Evolutionary conservation across 306 rosid species (phyloP), one percentile per base, ranked within the genome.

Genomic region (Vigna angularis): DNA sequence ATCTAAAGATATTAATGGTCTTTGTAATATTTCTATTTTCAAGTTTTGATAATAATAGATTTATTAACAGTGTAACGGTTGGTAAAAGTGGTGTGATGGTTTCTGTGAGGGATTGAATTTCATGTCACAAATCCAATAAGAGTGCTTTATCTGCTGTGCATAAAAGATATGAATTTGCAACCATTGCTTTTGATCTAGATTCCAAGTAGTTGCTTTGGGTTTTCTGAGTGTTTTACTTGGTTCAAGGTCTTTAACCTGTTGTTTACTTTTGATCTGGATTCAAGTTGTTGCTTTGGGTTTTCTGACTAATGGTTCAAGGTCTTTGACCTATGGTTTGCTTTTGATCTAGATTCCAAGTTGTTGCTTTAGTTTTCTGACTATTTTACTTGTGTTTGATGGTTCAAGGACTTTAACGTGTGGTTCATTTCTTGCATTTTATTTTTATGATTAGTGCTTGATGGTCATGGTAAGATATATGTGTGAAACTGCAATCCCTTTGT

Each of bases 361-460:
- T 40, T 53, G 16, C 15, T 51, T 64, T 70, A 16, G 64, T 45
- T 45, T 70, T 36, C 15, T 71, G 48, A 63, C 17, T 66, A 45
- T 11, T 32, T 70, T 51, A 55, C 40, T 34, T 36, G 44, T 36
- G 20, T 66, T 65, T 61, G 28, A 4, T 51, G 49, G 78, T 18
- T 32, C 20, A 30, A 17, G 64, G 73, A 14, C 42, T 72, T 49
- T 44, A 45, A 17, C 28, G 1, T 28, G 52, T 53, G 4, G 10
- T 16, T 64, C 56, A 24, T 36, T 48, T 24, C 36, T 16, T 67
- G 36, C 56, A 74, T 81, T 66, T 56, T 45, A 14, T 49, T 72
- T 78, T 36, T 55, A 32, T 24, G 66, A 68, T 13, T 12, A n/a
- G 12, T 3, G 30, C 24, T 58, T 68, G 72, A 75, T 40, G 26